phyloP scores from a whole-genome alignment of 768 basidiomycete species.

The Tricholoma sp. region DNA sequence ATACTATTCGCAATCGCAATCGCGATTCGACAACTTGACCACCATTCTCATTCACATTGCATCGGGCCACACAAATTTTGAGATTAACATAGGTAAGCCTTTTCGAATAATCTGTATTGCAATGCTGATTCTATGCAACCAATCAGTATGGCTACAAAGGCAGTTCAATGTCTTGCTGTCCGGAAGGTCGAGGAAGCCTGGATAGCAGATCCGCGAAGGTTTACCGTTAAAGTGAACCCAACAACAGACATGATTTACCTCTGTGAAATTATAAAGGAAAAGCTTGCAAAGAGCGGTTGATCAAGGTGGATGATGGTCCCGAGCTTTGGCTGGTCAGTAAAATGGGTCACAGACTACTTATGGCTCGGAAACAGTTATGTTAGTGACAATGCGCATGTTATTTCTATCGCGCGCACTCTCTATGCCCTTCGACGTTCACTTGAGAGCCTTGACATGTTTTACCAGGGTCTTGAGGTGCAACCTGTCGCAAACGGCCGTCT shows the following conservation, averaged over 20 bases:
- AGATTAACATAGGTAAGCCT: neutral
- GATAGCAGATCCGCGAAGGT: neutral
- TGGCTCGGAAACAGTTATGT: conserved; percentile 21
- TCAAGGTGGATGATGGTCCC: neutral
- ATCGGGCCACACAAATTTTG: too few relatives aligned
- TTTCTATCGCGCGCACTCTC: conserved; percentile 17
- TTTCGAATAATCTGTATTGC: neutral
- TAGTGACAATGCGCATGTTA: conserved; percentile 13
- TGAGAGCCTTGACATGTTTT: conserved; percentile 13
- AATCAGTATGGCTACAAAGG: conserved; percentile 2
- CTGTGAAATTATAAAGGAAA: neutral
- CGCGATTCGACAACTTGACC: too few relatives aligned
- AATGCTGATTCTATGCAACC: neutral
- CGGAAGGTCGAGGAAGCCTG: conserved; percentile 1
- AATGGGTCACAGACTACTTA: conserved; percentile 20
- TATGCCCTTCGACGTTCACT: conserved; percentile 19
- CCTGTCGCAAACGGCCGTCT: neutral
- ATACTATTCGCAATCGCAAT: too few relatives aligned
- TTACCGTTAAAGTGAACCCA: neutral
- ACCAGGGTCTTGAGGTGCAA: conserved; percentile 8
- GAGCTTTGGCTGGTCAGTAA: conserved; percentile 7
- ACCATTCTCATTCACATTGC: too few relatives aligned
- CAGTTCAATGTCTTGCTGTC: conserved; percentile 3
- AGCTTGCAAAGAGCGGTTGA: neutral
- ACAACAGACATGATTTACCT: conserved; percentile 1